Conservation (phyloP, 345 rosid species). For the Nephelium lappaceum region DNA sequence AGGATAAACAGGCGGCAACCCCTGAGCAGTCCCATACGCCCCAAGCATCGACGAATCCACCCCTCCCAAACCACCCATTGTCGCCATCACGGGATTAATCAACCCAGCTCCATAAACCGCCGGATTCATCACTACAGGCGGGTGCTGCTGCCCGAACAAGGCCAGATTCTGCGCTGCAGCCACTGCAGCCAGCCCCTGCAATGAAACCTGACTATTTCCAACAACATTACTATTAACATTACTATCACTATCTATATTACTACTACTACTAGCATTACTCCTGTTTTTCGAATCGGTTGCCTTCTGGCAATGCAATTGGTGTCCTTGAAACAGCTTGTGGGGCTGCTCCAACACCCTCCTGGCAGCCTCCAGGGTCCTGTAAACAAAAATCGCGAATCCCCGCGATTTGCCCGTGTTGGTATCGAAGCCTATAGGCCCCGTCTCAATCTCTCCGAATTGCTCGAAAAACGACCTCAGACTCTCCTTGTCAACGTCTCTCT, state of each 20-base stretch:
- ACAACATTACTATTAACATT: neutral
- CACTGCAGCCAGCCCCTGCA: constrained; percentile 35
- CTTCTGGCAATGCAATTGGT: constrained; percentile 21
- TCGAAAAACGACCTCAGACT: constrained; percentile 12
- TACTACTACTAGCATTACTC: neutral
- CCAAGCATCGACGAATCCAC: constrained; percentile 32
- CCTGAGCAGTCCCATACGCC: constrained; percentile 37
- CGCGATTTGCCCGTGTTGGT: constrained; percentile 3
- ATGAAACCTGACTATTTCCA: neutral
- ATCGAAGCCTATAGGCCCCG: constrained; percentile 19
- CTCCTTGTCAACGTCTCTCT: constrained; percentile 13
- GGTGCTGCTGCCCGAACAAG: constrained; percentile 33
- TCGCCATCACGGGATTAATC: constrained; percentile 44
- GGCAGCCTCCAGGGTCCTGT: constrained; percentile 17
- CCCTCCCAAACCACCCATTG: constrained; percentile 32
- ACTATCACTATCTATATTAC: neutral
- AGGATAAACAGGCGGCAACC: constrained; percentile 36
- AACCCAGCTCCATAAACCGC: constrained; percentile 50
- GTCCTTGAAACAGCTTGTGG: constrained; percentile 26
- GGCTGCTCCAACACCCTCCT: constrained; percentile 30
- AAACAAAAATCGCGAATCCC: constrained; percentile 19
- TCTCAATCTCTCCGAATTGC: constrained; percentile 22
- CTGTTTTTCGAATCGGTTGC: constrained; percentile 22
- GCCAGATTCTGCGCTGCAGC: constrained; percentile 42
- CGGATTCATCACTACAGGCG: constrained; percentile 37